Evolutionary conservation across 1,139 yeast genomes (phyloP).

Genomic region (Suhomyces guaymorum): DNA sequence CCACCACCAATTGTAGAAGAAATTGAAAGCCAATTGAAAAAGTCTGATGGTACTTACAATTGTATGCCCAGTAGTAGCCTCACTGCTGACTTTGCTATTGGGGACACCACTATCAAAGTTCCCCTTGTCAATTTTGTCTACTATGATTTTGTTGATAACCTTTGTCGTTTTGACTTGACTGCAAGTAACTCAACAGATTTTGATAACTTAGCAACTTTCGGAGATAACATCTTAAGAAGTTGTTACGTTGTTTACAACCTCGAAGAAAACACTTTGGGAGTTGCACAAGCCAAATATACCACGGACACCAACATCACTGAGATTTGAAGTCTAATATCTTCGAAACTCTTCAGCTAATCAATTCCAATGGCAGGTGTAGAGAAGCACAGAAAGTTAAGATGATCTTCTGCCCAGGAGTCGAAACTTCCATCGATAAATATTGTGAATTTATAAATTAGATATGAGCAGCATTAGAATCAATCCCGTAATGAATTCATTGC

Average conservation of each 20-base stretch:
- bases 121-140: conserved; percentile 1
- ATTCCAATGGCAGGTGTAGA: too few relatives aligned
- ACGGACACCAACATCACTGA: too few relatives aligned
- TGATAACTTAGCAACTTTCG: conserved; percentile 13
- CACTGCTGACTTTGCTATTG: neutral
- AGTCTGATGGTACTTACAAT: neutral
- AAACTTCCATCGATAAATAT: too few relatives aligned
- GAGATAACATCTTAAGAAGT: conserved; percentile 22
- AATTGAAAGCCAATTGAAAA: neutral
- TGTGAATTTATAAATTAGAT: too few relatives aligned
- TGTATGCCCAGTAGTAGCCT: neutral
- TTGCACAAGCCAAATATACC: too few relatives aligned
- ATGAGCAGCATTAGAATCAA: too few relatives aligned
- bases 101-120: neutral
- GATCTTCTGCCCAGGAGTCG: too few relatives aligned
- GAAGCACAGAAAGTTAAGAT: too few relatives aligned
- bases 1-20: neutral
- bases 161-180: neutral
- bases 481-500: too few relatives aligned
- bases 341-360: too few relatives aligned
- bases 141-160: neutral
- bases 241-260: conserved; percentile 26
- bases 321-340: too few relatives aligned
- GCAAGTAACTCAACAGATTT: neutral
- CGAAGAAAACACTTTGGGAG: conserved; percentile 18